These are phyloP conservation scores for Juglanconis sp. DNA, from an alignment of 2,329 filamentous ascomycete species.

Conservation along the genomic window DNA sequence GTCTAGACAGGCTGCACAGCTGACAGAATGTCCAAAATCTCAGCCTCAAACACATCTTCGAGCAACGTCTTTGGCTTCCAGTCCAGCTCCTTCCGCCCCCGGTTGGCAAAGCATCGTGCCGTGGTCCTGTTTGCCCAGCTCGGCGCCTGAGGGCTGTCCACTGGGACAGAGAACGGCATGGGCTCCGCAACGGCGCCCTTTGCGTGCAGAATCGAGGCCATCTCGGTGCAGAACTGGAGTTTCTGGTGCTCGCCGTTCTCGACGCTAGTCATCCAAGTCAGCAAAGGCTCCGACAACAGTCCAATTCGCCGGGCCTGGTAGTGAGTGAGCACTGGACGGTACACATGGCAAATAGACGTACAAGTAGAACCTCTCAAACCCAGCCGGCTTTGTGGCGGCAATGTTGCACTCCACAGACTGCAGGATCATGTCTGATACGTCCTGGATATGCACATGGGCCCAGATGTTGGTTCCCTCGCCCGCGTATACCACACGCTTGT, in stretches of 20 bases:
- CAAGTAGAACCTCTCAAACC: conserved; percentile 4
- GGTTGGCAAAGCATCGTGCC: conserved; percentile 1
- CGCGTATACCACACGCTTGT: conserved; percentile 1
- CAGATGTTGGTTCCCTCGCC: conserved; percentile 6
- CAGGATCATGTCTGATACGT: neutral
- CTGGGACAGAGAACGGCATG: neutral
- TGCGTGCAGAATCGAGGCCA: neutral
- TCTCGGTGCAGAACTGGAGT: neutral
- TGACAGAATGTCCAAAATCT: neutral
- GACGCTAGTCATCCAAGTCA: neutral
- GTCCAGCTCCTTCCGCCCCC: neutral
- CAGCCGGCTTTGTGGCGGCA: neutral
- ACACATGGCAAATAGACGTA: neutral
- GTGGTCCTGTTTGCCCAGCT: neutral
- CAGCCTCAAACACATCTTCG: neutral
- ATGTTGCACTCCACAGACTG: neutral
- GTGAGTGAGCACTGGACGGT: neutral
- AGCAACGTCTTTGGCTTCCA: neutral
- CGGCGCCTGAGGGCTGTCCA: neutral
- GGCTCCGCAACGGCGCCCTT: neutral
- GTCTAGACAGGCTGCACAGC: neutral
- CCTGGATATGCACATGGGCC: neutral
- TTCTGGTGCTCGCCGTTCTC: conserved; percentile 10
- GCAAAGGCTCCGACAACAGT: neutral
- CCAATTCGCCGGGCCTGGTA: neutral